Percentiles rank a stretch among this genome's conserved stretches.
Evolutionary conservation across 352 stramenopile species (phyloP).

Genomic region (Pythium biforme): DNA sequence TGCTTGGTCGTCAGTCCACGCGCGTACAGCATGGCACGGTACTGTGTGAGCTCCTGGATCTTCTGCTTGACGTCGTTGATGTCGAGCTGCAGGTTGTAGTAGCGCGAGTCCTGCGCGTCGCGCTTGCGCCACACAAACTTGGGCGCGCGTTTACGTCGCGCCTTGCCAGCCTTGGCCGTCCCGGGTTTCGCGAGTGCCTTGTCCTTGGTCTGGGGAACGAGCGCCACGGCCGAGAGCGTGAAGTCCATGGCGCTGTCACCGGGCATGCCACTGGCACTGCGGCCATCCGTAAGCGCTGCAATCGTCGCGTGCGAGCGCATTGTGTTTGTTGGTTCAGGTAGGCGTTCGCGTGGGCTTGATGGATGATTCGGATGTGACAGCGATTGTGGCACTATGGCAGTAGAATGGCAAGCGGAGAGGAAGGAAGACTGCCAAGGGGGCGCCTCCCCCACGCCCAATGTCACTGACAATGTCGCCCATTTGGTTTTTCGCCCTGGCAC

Average conservation of each 20-base stretch:
- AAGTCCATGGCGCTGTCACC: not conserved
- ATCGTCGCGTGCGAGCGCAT: not conserved
- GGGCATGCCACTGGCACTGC: too few relatives aligned
- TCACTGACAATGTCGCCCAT: too few relatives aligned
- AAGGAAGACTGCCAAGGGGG: too few relatives aligned
- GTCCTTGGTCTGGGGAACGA: too few relatives aligned
- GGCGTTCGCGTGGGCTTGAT: too few relatives aligned
- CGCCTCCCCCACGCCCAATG: too few relatives aligned
- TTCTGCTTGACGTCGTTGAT: constrained; percentile 24
- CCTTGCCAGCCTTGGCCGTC: not conserved
- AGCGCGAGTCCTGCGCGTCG: constrained; percentile 24
- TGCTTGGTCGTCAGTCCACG: constrained; percentile 1
- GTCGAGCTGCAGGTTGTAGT: constrained; percentile 27
- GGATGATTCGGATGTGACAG: too few relatives aligned
- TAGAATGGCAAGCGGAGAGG: too few relatives aligned
- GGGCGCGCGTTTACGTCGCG: constrained; percentile 4
- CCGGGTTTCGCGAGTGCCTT: not conserved
- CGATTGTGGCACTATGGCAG: too few relatives aligned
- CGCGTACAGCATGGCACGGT: constrained; percentile 10
- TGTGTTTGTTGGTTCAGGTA: too few relatives aligned
- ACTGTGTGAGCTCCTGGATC: constrained; percentile 20
- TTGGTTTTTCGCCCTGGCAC: too few relatives aligned
- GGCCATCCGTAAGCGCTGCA: not conserved
- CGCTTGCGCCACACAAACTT: constrained; percentile 22
- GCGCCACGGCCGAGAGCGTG: not conserved